These are phyloP conservation scores for Pulveroboletus sp. DNA, from an alignment of 768 basidiomycete species.

Conservation along the genomic window DNA sequence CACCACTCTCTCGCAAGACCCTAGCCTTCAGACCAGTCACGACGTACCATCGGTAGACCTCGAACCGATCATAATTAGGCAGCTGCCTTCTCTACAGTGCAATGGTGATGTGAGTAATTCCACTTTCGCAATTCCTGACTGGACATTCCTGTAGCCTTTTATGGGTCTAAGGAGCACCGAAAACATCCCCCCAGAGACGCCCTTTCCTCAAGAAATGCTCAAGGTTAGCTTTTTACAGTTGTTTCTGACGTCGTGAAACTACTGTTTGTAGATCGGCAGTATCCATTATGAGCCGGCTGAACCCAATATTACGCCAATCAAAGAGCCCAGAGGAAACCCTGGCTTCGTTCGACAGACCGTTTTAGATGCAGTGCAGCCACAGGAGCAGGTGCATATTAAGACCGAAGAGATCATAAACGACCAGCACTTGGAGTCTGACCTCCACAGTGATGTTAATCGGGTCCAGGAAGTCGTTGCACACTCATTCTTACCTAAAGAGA, in stretches of 20 bases:
- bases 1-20: not conserved
- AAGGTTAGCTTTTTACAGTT: slow-evolving; percentile 15
- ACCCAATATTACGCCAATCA: slow-evolving; percentile 17
- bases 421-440: not conserved
- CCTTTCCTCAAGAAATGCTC: not conserved
- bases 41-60: not conserved
- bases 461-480: slow-evolving; percentile 1
- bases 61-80: not conserved
- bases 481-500: slow-evolving; percentile 2
- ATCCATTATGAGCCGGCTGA: not conserved
- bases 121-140: not conserved
- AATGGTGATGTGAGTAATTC: slow-evolving; percentile 5
- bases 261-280: slow-evolving; percentile 5
- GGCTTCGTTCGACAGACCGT: slow-evolving; percentile 11
- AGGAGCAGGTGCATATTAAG: slow-evolving; percentile 1
- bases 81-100: not conserved
- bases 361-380: not conserved
- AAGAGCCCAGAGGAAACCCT: slow-evolving; percentile 32
- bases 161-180: not conserved
- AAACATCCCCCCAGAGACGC: not conserved
- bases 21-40: not conserved
- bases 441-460: not conserved
- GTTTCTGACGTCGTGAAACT: not conserved
- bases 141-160: slow-evolving; percentile 1
- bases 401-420: not conserved